Evolutionary conservation across 768 basidiomycete genomes (phyloP), one percentile per base, ranked within the genome.

Genomic region (Tephrocybe sp.): DNA sequence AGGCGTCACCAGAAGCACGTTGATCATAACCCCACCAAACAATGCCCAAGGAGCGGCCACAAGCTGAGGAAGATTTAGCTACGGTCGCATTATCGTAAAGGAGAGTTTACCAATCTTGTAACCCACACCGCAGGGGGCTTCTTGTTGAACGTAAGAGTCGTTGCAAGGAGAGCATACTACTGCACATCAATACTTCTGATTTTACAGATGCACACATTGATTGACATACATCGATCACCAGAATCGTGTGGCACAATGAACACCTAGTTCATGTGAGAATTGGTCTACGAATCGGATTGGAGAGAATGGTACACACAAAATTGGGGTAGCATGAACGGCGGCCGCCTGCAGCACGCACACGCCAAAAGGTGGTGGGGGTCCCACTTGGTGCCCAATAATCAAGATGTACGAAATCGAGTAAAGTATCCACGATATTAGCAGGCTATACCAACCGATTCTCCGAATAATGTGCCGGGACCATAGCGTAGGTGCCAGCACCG

Each of bases 351-450:
- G 38, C 5, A 62, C 12, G 31, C 63, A 64, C 3, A 62, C 12
- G 4, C 55, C 59, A 28, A 49, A 56, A 5, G 56, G 54, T n/a
- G 59, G 62, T 27, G 58, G 50, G n/a, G 52, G 53, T 16, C 60
- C 57, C 19, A 40, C 26, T 34, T 64, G 65, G 3, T 49, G 39
- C 9, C 62, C 59, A 16, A 61, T 47, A 15, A 62, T 41, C 32
- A 65, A 49, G 15, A 64, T 37, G 32, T 56, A 61, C 4, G 60
- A 54, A 26, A 59, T 15, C 12, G 49, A 60, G 39, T 61, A 65
- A 9, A 64, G 16, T n/a, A 62, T 50, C 49, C 54, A 56, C 9
- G 60, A 53, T 6, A 53, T 41, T 26, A 64, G 53, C 30, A 62
- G 53, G 38, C 47, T 46, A 38, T 58, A 61, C 64, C 64, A 67